Conservation (phyloP, 352 stramenopile species). For the Pythium dissimile region DNA sequence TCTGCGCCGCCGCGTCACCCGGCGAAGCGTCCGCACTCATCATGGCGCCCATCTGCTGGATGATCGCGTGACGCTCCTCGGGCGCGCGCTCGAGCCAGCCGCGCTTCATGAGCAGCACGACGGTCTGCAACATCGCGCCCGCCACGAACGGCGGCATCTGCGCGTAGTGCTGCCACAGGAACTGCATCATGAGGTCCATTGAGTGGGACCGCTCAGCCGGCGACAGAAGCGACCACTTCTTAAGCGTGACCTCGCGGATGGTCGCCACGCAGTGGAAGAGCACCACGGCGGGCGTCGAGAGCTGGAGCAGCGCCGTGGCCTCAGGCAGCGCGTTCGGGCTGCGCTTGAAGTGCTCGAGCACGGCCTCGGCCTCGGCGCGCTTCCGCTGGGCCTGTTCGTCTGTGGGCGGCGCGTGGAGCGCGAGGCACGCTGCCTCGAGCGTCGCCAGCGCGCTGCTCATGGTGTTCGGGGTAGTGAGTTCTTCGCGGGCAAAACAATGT, state of each 20-base stretch:
- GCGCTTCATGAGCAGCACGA: conserved; percentile 77
- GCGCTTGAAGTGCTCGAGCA: conserved; percentile 81
- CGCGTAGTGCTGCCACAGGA: conserved; percentile 61
- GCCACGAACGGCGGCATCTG: conserved; percentile 57
- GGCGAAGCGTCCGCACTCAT: conserved; percentile 21
- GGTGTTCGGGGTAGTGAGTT: background rate
- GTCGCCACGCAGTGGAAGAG: conserved; percentile 82
- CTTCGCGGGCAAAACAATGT: conserved; percentile 1
- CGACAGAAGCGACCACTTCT: conserved; percentile 53
- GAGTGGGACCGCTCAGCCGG: conserved; percentile 45
- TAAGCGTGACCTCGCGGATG: conserved; percentile 71
- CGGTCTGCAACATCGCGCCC: conserved; percentile 57
- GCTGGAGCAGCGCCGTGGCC: conserved; percentile 47
- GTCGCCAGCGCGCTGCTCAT: conserved; percentile 44
- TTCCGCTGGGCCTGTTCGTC: conserved; percentile 43
- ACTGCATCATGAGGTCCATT: conserved; percentile 75
- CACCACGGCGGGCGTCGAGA: conserved; percentile 46
- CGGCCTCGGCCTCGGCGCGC: conserved; percentile 53
- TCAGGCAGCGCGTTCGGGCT: conserved; percentile 62
- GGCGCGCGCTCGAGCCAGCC: conserved; percentile 70
- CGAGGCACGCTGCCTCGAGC: conserved; percentile 62
- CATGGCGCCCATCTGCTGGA: conserved; percentile 76
- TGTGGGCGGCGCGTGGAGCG: conserved; percentile 61
- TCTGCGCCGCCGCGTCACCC: background rate
- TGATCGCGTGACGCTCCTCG: conserved; percentile 44